These are phyloP conservation scores for Apiosordaria backusii DNA, from an alignment of 495 filamentous ascomycete genomes.

Conservation along the genomic window DNA sequence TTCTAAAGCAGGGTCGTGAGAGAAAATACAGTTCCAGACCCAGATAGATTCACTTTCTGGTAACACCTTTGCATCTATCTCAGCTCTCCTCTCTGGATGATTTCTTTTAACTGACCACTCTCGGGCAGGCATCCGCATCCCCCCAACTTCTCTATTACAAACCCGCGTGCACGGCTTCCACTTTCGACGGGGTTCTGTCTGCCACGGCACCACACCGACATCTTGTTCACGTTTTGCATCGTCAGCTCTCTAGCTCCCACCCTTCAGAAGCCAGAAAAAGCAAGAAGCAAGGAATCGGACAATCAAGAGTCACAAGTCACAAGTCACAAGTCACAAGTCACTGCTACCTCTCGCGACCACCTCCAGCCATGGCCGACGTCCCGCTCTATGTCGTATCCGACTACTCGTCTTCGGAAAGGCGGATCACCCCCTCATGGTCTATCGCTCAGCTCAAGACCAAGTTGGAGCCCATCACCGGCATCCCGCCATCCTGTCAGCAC, in stretches of 20 bases:
- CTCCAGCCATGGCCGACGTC: constrained; percentile 62
- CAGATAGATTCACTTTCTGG: not conserved
- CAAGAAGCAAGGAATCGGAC: not conserved
- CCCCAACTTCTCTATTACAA: not conserved
- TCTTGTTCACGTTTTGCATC: not conserved
- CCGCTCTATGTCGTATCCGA: constrained; percentile 80
- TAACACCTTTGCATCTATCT: not conserved
- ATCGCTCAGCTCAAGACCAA: constrained; percentile 81
- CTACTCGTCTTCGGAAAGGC: constrained; percentile 72
- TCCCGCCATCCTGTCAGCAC: constrained; percentile 75
- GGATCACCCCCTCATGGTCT: constrained; percentile 89
- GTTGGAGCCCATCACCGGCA: constrained; percentile 89
- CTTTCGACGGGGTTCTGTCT: constrained; percentile 1
- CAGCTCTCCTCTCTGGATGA: not conserved
- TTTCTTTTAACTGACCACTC: not conserved
- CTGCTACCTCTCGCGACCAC: not conserved
- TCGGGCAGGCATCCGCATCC: not conserved
- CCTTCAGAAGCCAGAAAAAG: not conserved
- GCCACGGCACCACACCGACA: not conserved
- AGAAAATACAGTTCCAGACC: constrained; percentile 1
- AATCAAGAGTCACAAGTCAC: too few relatives aligned
- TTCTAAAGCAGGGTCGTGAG: too few relatives aligned
- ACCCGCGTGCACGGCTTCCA: constrained; percentile 1
- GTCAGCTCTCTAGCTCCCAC: not conserved
- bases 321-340: too few relatives aligned